These are phyloP conservation scores for Aspergillus sp. DNA, from an alignment of 2,329 filamentous ascomycete genomes.

Conservation along the genomic window DNA sequence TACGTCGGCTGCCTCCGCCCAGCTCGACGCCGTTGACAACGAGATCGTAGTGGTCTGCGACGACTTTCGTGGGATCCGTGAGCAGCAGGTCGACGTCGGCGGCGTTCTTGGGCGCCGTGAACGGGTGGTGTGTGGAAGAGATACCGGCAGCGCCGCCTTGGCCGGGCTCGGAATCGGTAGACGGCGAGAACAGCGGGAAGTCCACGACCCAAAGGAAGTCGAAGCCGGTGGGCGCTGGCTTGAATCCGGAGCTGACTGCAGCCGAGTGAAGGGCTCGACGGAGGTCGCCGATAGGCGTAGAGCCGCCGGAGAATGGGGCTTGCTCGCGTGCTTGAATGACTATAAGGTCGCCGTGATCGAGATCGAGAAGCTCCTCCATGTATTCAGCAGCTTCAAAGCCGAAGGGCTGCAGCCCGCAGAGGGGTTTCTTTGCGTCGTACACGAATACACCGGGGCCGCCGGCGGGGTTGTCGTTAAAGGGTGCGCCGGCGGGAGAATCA, in stretches of 20 bases:
- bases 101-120: constrained; percentile 77
- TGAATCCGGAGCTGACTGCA: constrained; percentile 63
- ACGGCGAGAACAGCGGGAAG: constrained; percentile 88
- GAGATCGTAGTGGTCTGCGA: constrained; percentile 90
- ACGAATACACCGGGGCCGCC: constrained; percentile 81
- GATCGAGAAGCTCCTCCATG: constrained; percentile 52
- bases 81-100: constrained; percentile 73
- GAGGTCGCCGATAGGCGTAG: constrained; percentile 69
- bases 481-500: constrained; percentile 58
- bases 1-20: constrained; percentile 88
- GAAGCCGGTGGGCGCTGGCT: constrained; percentile 54
- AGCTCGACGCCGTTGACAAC: constrained; percentile 95
- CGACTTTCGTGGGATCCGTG: constrained; percentile 68
- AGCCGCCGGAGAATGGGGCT: constrained; percentile 67
- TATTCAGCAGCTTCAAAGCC: constrained; percentile 69
- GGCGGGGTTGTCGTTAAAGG: constrained; percentile 66
- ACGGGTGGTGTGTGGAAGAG: constrained; percentile 89
- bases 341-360: constrained; percentile 73
- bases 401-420: constrained; percentile 73
- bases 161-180: constrained; percentile 65
- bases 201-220: constrained; percentile 81
- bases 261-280: constrained; percentile 68
- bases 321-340: constrained; percentile 75
- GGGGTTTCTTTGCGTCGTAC: constrained; percentile 69
- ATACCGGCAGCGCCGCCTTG: constrained; percentile 81